A percentile compares a stretch with the other conserved stretches of the same genome.
phyloP scores from a whole-genome alignment of 2,329 filamentous ascomycete genomes.

The Neofusicoccum sp. region DNA sequence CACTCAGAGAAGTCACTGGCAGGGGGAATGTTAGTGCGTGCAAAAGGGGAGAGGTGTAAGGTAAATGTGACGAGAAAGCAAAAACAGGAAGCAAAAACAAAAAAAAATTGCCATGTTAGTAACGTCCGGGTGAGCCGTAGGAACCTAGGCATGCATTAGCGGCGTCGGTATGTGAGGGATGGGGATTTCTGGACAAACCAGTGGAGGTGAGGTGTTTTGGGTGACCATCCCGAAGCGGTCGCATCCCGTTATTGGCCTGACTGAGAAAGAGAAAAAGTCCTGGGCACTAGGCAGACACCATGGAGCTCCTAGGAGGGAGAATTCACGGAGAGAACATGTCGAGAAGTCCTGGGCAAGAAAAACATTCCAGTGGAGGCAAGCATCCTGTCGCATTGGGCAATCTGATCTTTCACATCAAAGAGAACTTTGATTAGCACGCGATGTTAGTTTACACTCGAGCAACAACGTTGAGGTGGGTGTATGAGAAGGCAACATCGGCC shows the following conservation, averaged over 20 bases:
- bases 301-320: background rate
- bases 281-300: background rate
- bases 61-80: constrained; percentile 20
- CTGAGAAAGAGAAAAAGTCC: background rate
- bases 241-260: background rate
- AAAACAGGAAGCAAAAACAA: constrained; percentile 25
- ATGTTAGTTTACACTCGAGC: constrained; percentile 20
- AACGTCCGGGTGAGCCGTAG: background rate
- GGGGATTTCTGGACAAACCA: constrained; percentile 8
- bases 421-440: constrained; percentile 18
- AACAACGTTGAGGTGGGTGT: constrained; percentile 8
- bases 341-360: background rate
- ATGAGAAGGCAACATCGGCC: constrained; percentile 15
- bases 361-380: background rate
- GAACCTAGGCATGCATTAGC: background rate
- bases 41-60: background rate
- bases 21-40: constrained; percentile 37
- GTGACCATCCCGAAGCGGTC: background rate
- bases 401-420: constrained; percentile 8
- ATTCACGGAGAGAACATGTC: background rate
- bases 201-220: background rate
- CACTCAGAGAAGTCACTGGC: constrained; percentile 45
- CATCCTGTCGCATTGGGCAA: constrained; percentile 13
- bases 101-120: constrained; percentile 41
- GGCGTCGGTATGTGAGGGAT: background rate